Conservation (phyloP, 176 grass and related monocot genomes). For the Musa schizocarpa region DNA sequence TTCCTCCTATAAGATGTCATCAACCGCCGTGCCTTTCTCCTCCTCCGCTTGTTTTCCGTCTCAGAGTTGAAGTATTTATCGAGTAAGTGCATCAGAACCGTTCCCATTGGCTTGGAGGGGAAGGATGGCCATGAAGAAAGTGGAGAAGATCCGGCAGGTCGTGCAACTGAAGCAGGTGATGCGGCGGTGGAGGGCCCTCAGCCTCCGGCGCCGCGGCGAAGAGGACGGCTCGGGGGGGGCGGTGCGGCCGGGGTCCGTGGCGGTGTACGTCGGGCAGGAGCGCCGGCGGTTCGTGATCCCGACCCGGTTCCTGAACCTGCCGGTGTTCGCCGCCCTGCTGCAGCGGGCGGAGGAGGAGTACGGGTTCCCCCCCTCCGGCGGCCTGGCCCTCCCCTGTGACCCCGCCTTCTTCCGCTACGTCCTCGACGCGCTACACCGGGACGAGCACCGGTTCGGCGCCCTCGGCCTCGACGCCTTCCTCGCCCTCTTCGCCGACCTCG, state of each 20-base stretch:
- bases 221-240: background rate
- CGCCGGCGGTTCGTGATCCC: conserved; percentile 19
- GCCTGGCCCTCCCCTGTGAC: conserved; percentile 16
- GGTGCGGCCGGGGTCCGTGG: background rate
- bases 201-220: background rate
- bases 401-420: conserved; percentile 18
- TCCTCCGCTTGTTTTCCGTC: background rate
- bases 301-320: conserved; percentile 13
- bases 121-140: conserved; percentile 4
- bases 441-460: background rate
- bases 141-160: conserved; percentile 6
- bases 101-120: no score
- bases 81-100: no score
- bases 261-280: conserved; percentile 17
- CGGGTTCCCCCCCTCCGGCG: conserved; percentile 14
- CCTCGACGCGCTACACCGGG: conserved; percentile 13
- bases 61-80: background rate
- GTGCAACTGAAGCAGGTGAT: conserved; percentile 12
- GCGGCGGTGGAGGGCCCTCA: conserved; percentile 2
- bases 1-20: background rate
- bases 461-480: conserved; percentile 10
- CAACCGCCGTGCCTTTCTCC: background rate
- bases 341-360: conserved; percentile 14
- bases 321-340: conserved; percentile 8
- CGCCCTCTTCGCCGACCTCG: conserved; percentile 7